phyloP scores from a whole-genome alignment of 108 stramenopile species.

The Fragilariopsis cylindrus region DNA sequence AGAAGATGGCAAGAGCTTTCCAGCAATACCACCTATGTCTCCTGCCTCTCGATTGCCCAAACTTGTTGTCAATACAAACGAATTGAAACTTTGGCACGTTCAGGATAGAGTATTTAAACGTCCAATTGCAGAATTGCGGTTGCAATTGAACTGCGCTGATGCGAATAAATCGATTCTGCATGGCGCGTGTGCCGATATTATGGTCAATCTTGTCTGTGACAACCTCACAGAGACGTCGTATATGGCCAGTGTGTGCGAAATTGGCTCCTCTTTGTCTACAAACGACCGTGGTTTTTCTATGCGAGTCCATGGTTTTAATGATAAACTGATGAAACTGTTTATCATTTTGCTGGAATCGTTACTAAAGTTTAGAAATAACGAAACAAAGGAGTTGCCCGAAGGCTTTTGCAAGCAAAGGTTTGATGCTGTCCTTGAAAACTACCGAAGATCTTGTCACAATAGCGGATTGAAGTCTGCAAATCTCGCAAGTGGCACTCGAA shows the following conservation, averaged over 20 bases:
- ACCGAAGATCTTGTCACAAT: constrained; percentile 61
- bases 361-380: constrained; percentile 61
- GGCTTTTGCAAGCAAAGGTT: constrained; percentile 59
- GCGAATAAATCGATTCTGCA: constrained; percentile 70
- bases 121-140: constrained; percentile 79
- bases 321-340: constrained; percentile 70
- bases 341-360: constrained; percentile 47
- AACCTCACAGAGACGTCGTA: constrained; percentile 70
- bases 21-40: constrained; percentile 70
- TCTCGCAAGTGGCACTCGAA: constrained; percentile 53
- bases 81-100: constrained; percentile 75
- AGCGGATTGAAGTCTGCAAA: constrained; percentile 63
- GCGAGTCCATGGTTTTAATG: constrained; percentile 77
- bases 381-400: constrained; percentile 44
- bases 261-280: constrained; percentile 54
- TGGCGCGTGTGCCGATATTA: constrained; percentile 69
- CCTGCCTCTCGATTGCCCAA: constrained; percentile 60
- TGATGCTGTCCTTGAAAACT: constrained; percentile 66
- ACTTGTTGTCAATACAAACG: constrained; percentile 59
- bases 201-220: constrained; percentile 69
- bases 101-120: constrained; percentile 83
- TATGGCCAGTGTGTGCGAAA: constrained; percentile 72
- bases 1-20: constrained; percentile 53
- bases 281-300: constrained; percentile 73
- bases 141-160: constrained; percentile 57